Conservation (phyloP, 176 grass and related monocot species). For the Coix lacrymajobi region DNA sequence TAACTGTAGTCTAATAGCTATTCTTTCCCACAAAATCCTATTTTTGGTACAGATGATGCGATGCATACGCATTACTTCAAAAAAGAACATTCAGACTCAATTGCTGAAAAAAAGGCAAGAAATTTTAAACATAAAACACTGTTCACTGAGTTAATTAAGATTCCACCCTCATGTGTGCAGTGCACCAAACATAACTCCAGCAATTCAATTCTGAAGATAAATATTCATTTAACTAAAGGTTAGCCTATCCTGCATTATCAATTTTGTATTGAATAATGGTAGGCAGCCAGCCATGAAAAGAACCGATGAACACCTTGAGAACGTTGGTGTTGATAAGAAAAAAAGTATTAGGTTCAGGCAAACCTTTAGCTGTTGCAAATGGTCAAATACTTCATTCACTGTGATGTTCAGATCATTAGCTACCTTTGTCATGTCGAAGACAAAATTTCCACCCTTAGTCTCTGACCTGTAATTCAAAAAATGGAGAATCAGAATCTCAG, state of each 20-base stretch:
- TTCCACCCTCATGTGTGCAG: not conserved
- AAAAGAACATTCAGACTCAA: not conserved
- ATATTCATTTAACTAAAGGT: not conserved
- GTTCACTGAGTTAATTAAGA: not conserved
- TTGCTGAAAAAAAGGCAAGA: not conserved
- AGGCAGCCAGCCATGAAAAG: not conserved
- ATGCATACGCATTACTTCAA: not conserved
- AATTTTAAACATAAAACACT: not conserved
- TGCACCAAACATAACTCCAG: not conserved
- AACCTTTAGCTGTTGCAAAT: slow-evolving; percentile 83
- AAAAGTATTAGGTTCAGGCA: not conserved
- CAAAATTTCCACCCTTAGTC: slow-evolving; percentile 74
- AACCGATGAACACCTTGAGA: not conserved
- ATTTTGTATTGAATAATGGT: not conserved
- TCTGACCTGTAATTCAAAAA: slow-evolving; percentile 54
- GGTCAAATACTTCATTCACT: slow-evolving; percentile 63
- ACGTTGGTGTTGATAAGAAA: not conserved
- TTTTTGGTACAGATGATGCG: not conserved
- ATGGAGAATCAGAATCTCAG: slow-evolving; percentile 16
- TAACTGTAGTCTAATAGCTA: not conserved
- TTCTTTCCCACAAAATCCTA: not conserved
- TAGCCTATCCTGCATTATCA: not conserved
- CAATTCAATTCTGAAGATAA: not conserved
- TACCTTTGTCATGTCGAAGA: slow-evolving; percentile 73
- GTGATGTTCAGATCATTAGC: slow-evolving; percentile 58